Percentiles rank a stretch among this genome's conserved stretches.
Evolutionary conservation across 2,329 filamentous ascomycete species (phyloP).

Genomic region (Diplocarpon mali): DNA sequence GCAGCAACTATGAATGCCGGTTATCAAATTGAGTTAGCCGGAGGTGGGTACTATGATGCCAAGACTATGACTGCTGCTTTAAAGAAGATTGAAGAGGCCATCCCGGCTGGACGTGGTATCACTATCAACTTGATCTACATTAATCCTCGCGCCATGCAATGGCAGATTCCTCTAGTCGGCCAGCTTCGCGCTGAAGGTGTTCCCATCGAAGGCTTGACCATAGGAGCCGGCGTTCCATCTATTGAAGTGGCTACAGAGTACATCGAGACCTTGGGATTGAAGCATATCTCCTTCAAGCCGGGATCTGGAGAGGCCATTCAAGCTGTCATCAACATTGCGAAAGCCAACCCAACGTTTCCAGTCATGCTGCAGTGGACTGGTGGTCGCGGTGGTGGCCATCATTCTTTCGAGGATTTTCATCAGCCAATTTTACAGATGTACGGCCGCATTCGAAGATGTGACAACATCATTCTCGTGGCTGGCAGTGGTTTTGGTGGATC

Average conservation of each 20-base stretch:
- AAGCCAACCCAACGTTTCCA: conserved; percentile 89
- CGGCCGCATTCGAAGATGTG: conserved; percentile 68
- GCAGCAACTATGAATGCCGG: conserved; percentile 88
- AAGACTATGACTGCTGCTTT: conserved; percentile 76
- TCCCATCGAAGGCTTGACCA: conserved; percentile 83
- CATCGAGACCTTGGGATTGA: conserved; percentile 82
- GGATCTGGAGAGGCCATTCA: conserved; percentile 84
- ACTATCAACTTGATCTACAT: conserved; percentile 87
- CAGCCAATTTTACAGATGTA: conserved; percentile 89
- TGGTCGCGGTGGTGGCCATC: conserved; percentile 84
- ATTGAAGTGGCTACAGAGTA: conserved; percentile 90
- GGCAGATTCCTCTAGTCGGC: conserved; percentile 80
- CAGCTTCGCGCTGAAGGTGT: conserved; percentile 75
- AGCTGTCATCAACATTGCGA: conserved; percentile 82
- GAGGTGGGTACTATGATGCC: conserved; percentile 79
- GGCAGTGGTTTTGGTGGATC: conserved; percentile 86
- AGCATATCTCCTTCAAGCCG: conserved; percentile 92
- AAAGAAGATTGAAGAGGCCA: conserved; percentile 71
- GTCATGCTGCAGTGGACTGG: conserved; percentile 91
- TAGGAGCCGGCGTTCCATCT: conserved; percentile 86
- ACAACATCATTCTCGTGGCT: conserved; percentile 81
- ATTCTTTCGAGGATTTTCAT: conserved; percentile 94
- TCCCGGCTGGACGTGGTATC: conserved; percentile 78
- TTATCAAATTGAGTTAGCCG: conserved; percentile 86
- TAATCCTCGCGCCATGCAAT: conserved; percentile 77